phyloP scores from a whole-genome alignment of 192 early-diverging fungal genomes.

The Coemansia sp. region DNA sequence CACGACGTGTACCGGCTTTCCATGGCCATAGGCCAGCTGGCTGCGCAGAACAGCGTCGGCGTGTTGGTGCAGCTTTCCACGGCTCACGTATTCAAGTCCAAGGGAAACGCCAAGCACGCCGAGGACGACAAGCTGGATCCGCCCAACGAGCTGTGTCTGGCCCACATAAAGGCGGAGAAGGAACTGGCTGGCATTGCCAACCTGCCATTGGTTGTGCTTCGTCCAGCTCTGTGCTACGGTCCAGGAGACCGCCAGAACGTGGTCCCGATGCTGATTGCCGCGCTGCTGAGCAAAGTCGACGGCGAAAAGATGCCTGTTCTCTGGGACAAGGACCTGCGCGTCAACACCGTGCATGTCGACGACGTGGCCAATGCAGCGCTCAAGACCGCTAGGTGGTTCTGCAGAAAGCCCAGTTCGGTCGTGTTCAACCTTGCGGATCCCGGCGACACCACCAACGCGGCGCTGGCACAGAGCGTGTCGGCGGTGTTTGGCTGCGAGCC shows the following conservation, averaged over 20 bases:
- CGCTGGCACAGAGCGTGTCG: conserved; percentile 30
- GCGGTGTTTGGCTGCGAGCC: conserved; percentile 27
- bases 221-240: conserved; percentile 90
- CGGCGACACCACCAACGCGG: conserved; percentile 73
- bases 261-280: conserved; percentile 92
- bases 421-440: conserved; percentile 88
- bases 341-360: conserved; percentile 92
- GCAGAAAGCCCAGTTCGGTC: neutral
- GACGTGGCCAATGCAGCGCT: conserved; percentile 76
- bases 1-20: conserved; percentile 60
- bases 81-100: conserved; percentile 74
- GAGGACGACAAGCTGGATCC: conserved; percentile 31
- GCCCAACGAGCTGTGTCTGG: conserved; percentile 16
- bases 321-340: conserved; percentile 88
- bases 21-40: conserved; percentile 78
- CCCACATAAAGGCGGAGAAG: conserved; percentile 30
- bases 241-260: conserved; percentile 61
- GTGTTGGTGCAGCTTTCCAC: conserved; percentile 86
- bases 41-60: conserved; percentile 69
- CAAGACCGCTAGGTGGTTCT: conserved; percentile 55
- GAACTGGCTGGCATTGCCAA: conserved; percentile 29
- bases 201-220: conserved; percentile 77
- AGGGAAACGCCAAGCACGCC: neutral
- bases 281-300: conserved; percentile 79
- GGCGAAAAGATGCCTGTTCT: conserved; percentile 90